These are phyloP conservation scores for Pelargonium fulgidum DNA, from an alignment of 441 rosid genomes.

Conservation along the genomic window DNA sequence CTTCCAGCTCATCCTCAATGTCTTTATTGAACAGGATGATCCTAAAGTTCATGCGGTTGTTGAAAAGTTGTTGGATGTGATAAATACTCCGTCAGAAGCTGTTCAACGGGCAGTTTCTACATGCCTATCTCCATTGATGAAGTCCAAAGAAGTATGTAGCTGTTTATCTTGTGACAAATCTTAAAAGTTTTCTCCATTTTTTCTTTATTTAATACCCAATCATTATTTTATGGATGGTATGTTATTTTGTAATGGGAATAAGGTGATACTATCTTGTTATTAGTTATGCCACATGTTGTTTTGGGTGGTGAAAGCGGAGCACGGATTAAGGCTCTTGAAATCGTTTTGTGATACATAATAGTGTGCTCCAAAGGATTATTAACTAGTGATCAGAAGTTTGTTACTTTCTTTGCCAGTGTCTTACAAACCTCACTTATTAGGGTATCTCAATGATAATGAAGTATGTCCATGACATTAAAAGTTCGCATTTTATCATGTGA, in stretches of 20 bases:
- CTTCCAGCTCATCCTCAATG: constrained; percentile 18
- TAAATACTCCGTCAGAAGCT: constrained; percentile 98
- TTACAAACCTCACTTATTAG: background rate
- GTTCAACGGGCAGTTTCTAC: constrained; percentile 95
- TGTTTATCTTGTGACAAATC: background rate
- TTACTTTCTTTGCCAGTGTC: background rate
- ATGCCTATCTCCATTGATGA: constrained; percentile 89
- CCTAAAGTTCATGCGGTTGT: constrained; percentile 91
- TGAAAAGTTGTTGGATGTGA: constrained; percentile 92
- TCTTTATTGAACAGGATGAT: constrained; percentile 63
- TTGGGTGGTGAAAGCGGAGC: constrained; percentile 1
- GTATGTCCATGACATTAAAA: background rate
- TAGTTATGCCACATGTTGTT: background rate
- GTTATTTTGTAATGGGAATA: background rate
- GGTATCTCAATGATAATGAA: background rate
- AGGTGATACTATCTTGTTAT: background rate
- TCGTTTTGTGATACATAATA: background rate
- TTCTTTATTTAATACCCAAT: background rate
- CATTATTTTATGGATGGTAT: background rate
- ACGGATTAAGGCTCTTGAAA: background rate
- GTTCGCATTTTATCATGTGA: background rate
- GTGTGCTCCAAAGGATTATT: background rate
- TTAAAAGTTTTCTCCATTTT: background rate
- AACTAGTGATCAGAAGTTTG: background rate
- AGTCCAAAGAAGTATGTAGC: constrained; percentile 65